Evolutionary conservation across 208 protist species (phyloP).

Genomic region (Phytomonas sp.): DNA sequence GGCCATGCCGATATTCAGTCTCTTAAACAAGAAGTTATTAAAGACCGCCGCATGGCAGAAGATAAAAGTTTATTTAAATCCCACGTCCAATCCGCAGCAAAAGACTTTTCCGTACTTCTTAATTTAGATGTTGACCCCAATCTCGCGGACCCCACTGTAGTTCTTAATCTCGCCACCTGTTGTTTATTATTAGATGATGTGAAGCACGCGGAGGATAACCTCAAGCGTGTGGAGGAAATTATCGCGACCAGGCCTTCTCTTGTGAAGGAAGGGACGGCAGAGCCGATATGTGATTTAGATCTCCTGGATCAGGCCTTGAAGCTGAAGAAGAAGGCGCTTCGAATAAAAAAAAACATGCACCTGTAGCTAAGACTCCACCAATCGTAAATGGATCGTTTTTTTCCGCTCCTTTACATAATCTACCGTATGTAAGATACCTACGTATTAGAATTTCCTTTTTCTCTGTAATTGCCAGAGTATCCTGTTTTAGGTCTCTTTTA

Average conservation of each 20-base stretch:
- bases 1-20: not conserved
- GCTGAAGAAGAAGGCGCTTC: not conserved
- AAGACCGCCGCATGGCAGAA: not conserved
- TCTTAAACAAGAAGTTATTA: not conserved
- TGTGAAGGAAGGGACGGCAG: conserved; percentile 44
- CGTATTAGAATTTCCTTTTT: not conserved
- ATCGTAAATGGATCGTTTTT: conserved; percentile 1
- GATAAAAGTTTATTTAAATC: conserved; percentile 15
- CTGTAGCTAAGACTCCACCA: not conserved
- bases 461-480: not conserved
- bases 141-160: conserved; percentile 34
- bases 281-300: conserved; percentile 53
- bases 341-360: not conserved
- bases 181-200: conserved; percentile 46
- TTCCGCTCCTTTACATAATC: not conserved
- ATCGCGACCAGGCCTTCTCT: conserved; percentile 43
- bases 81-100: conserved; percentile 24
- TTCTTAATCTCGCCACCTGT: conserved; percentile 69
- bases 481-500: not conserved
- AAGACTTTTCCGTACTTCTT: conserved; percentile 40
- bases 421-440: not conserved
- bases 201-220: conserved; percentile 51
- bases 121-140: conserved; percentile 18
- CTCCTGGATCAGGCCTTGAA: conserved; percentile 12
- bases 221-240: conserved; percentile 52